Conservation (phyloP, 1,284 basidiomycete species). For the Schizophyllum amplum region DNA sequence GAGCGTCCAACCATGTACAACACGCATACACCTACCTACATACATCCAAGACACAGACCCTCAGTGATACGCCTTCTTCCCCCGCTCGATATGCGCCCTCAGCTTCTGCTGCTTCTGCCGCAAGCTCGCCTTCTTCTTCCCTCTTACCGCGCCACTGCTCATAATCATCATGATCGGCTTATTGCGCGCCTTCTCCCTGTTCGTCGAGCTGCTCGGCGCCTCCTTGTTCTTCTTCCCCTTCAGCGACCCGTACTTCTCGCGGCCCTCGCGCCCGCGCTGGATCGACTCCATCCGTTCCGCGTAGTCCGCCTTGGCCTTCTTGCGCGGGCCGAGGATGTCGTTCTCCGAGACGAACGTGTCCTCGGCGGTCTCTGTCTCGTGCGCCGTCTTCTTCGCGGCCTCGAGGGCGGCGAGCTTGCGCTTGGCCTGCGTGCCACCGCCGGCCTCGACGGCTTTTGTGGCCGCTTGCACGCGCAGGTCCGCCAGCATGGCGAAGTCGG, state of each 20-base stretch:
- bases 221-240: constrained; percentile 88
- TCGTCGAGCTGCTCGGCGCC: constrained; percentile 75
- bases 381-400: constrained; percentile 49
- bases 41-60: not conserved
- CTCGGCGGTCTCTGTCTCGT: constrained; percentile 34
- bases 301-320: constrained; percentile 92
- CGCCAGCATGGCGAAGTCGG: constrained; percentile 91
- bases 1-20: constrained; percentile 4
- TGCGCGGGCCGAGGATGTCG: constrained; percentile 90
- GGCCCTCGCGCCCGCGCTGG: constrained; percentile 87
- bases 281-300: constrained; percentile 92
- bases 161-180: constrained; percentile 94
- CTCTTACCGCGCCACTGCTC: constrained; percentile 62
- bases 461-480: constrained; percentile 85
- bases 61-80: constrained; percentile 42
- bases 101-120: constrained; percentile 79
- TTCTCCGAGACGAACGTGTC: constrained; percentile 79
- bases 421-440: constrained; percentile 73
- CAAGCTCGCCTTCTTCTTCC: constrained; percentile 85
- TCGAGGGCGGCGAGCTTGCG: constrained; percentile 82
- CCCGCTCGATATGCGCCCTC: constrained; percentile 63
- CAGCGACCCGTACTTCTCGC: constrained; percentile 88
- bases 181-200: constrained; percentile 83
- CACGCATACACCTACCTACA: not conserved
- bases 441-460: constrained; percentile 61